These are phyloP conservation scores for Jamesozyma gamospora DNA, from an alignment of 805 yeast genomes.

Conservation along the genomic window DNA sequence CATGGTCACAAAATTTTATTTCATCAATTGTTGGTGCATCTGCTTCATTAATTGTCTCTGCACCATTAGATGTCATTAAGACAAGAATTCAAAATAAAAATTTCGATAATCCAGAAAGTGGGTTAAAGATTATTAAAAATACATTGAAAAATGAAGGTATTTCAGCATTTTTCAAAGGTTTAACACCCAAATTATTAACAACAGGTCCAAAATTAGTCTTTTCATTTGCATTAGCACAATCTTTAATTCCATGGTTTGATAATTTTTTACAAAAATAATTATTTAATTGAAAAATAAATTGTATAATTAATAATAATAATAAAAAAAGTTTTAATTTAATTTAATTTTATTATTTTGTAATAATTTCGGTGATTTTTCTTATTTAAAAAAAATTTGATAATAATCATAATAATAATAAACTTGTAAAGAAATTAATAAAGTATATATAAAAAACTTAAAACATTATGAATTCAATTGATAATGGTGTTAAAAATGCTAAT, in stretches of 20 bases:
- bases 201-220: constrained; percentile 98
- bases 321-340: too few relatives aligned
- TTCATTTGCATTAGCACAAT: constrained; percentile 95
- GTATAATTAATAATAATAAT: too few relatives aligned
- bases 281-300: background rate
- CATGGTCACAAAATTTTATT: constrained; percentile 90
- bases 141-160: constrained; percentile 88
- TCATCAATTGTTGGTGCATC: constrained; percentile 95
- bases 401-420: background rate
- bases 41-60: constrained; percentile 90
- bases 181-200: constrained; percentile 90
- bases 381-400: too few relatives aligned
- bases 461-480: constrained; percentile 1
- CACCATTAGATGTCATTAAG: constrained; percentile 96
- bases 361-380: too few relatives aligned
- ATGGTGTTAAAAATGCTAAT: constrained; percentile 4
- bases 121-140: constrained; percentile 84
- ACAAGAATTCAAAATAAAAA: constrained; percentile 96
- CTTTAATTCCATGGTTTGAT: constrained; percentile 94
- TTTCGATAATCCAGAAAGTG: constrained; percentile 92
- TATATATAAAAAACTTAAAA: too few relatives aligned
- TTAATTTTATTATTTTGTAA: too few relatives aligned
- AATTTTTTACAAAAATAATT: constrained; percentile 35
- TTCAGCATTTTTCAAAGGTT: constrained; percentile 87
- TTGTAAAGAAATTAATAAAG: too few relatives aligned